phyloP scores from a whole-genome alignment of 345 rosid species.

The Mercurialis annua region DNA sequence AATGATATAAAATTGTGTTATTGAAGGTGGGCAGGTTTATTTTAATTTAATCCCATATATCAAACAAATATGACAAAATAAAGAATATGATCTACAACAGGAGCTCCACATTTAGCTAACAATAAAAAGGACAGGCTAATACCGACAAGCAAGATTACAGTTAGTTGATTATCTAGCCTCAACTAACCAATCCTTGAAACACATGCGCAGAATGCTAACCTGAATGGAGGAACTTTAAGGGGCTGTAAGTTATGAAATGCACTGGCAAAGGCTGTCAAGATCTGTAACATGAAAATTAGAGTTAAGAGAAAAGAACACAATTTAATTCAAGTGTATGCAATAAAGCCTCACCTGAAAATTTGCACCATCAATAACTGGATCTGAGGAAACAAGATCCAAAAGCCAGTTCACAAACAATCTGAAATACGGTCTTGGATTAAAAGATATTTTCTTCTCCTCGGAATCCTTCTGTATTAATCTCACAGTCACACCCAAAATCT shows the following conservation, averaged over 20 bases:
- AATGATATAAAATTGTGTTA: no score
- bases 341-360: slow-evolving; percentile 63
- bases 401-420: slow-evolving; percentile 78
- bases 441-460: slow-evolving; percentile 73
- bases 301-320: slow-evolving; percentile 17
- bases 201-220: slow-evolving; percentile 45
- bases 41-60: no score
- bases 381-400: slow-evolving; percentile 61
- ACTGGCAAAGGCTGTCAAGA: slow-evolving; percentile 76
- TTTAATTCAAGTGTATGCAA: background rate
- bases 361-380: slow-evolving; percentile 59
- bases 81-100: background rate
- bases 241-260: slow-evolving; percentile 92
- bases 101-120: no score
- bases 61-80: background rate
- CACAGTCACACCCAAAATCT: slow-evolving; percentile 72
- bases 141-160: background rate
- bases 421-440: slow-evolving; percentile 68
- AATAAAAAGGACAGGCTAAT: no score
- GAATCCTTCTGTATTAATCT: slow-evolving; percentile 78
- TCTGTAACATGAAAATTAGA: slow-evolving; percentile 41
- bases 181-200: background rate
- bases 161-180: background rate
- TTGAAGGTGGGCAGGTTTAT: no score
- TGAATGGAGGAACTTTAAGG: slow-evolving; percentile 85